Evolutionary conservation across 2,329 filamentous ascomycete species (phyloP).

Genomic region (Verticillium dahliae): DNA sequence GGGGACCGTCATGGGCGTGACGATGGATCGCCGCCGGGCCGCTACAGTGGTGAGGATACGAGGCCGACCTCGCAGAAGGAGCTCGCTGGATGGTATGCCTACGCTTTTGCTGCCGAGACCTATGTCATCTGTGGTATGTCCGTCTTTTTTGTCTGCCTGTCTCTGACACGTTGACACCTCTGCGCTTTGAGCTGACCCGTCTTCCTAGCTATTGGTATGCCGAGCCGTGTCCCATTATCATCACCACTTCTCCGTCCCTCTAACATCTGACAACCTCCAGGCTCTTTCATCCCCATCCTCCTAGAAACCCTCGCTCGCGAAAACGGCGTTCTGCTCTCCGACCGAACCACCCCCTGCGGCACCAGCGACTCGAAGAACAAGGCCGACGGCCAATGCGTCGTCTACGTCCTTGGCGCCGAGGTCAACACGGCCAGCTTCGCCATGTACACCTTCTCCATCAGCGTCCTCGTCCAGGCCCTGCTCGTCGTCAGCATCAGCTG

Average conservation of each 20-base stretch:
- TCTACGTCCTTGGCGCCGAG: conserved; percentile 73
- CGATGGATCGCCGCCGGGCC: conserved; percentile 32
- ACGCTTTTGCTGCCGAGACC: conserved; percentile 92
- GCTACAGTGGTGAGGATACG: conserved; percentile 77
- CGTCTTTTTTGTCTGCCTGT: neutral
- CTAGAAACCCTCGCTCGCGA: conserved; percentile 90
- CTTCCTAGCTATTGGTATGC: conserved; percentile 20
- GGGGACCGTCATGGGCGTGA: conserved; percentile 24
- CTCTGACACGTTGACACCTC: neutral
- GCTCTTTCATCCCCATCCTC: conserved; percentile 91
- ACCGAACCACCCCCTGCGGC: conserved; percentile 69
- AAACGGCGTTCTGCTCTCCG: conserved; percentile 77
- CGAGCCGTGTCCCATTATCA: too few species aligned
- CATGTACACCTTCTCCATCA: conserved; percentile 96
- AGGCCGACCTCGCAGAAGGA: conserved; percentile 84
- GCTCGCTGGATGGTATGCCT: conserved; percentile 90
- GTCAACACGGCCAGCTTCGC: conserved; percentile 96
- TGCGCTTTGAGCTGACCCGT: neutral
- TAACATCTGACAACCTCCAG: conserved; percentile 32
- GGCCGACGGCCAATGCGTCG: conserved; percentile 64
- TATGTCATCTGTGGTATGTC: conserved; percentile 86
- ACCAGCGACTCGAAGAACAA: conserved; percentile 49
- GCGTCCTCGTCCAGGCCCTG: conserved; percentile 81
- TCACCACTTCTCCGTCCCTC: neutral
- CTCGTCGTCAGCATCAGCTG: conserved; percentile 95